A percentile compares a stretch with the other conserved stretches of the same genome.
Conservation (phyloP, 192 early-diverging fungal species). For the Coemansia sp. region DNA sequence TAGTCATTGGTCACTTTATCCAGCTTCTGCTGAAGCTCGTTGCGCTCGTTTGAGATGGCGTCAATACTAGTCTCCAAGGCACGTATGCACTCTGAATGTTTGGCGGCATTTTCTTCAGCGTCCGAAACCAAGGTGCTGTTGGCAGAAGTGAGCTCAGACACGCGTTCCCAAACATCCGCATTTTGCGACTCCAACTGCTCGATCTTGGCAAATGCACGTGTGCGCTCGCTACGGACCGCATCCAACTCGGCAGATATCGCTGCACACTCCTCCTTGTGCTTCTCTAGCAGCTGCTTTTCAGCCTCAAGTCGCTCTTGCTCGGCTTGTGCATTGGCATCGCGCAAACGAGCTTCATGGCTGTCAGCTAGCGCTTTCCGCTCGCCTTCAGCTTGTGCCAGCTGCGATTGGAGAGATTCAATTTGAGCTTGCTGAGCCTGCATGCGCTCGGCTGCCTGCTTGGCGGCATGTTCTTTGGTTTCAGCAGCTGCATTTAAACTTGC, state of each 20-base stretch:
- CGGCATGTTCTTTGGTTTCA: conserved; percentile 2
- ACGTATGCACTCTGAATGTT: conserved; percentile 1
- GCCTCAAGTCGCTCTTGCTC: conserved; percentile 1
- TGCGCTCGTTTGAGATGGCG: neutral
- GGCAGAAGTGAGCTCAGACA: conserved; percentile 29
- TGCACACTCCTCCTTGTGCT: neutral
- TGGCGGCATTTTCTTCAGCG: conserved; percentile 4
- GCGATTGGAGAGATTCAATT: conserved; percentile 3
- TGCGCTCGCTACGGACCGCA: neutral
- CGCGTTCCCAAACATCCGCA: conserved; percentile 37
- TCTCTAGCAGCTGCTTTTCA: neutral
- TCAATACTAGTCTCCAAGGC: conserved; percentile 4
- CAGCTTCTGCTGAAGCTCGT: neutral
- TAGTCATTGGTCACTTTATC: conserved; percentile 1
- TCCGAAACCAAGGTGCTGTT: conserved; percentile 17
- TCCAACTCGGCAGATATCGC: conserved; percentile 13
- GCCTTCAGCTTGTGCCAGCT: conserved; percentile 2
- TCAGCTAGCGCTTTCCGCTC: conserved; percentile 2
- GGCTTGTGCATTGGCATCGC: neutral
- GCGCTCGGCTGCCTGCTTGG: neutral
- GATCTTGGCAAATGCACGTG: conserved; percentile 4
- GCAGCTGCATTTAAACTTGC: neutral
- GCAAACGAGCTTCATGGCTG: conserved; percentile 7
- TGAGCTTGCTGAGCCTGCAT: neutral
- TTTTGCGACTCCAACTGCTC: conserved; percentile 31